These are phyloP conservation scores for Alliaria petiolata DNA, from an alignment of 345 rosid genomes.

Conservation along the genomic window DNA sequence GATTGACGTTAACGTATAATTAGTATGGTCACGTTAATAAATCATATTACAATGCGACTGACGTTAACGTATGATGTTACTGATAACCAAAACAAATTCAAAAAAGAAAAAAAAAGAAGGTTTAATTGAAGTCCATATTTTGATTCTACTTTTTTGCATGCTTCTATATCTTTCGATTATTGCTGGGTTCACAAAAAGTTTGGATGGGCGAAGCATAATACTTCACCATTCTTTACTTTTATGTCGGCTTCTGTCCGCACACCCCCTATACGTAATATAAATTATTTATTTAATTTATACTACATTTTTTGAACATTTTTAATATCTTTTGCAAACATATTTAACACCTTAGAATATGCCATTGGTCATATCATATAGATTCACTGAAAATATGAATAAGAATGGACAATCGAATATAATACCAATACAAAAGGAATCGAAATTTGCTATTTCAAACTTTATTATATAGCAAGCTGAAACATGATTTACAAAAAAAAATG, in stretches of 20 bases:
- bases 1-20: constrained; percentile 26
- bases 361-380: neutral
- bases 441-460: neutral
- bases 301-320: neutral
- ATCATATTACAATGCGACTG: constrained; percentile 14
- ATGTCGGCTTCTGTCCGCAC: constrained; percentile 14
- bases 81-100: neutral
- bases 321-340: neutral
- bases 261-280: too few relatives aligned
- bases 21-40: constrained; percentile 21
- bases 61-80: constrained; percentile 35
- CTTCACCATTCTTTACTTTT: constrained; percentile 1
- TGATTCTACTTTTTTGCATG: neutral
- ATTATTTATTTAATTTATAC: neutral
- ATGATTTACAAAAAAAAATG: neutral
- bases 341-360: neutral
- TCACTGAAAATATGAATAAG: neutral
- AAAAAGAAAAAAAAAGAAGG: neutral
- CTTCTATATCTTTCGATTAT: constrained; percentile 3
- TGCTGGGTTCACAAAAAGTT: neutral
- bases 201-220: constrained; percentile 1
- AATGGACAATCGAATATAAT: neutral
- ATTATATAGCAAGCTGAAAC: neutral
- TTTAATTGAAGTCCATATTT: neutral
- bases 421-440: neutral